A percentile compares a stretch with the other conserved stretches of the same genome.
These are phyloP conservation scores for Nakazawaea ernobii DNA, from an alignment of 805 yeast genomes.

Conservation along the genomic window DNA sequence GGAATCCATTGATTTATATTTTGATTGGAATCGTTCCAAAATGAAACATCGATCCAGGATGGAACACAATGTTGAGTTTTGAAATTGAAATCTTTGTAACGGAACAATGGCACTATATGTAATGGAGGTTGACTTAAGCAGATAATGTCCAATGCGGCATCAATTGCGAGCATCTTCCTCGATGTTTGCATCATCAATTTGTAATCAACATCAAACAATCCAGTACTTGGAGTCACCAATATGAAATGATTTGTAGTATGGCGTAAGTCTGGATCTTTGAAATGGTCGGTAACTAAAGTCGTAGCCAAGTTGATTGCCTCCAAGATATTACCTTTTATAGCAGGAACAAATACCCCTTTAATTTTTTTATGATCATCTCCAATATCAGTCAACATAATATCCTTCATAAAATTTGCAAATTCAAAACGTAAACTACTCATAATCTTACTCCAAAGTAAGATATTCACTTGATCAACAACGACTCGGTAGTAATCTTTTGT, in stretches of 20 bases:
- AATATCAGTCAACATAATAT: constrained; percentile 47
- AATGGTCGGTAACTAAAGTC: constrained; percentile 68
- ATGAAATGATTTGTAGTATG: constrained; percentile 90
- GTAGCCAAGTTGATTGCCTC: constrained; percentile 86
- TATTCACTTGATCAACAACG: constrained; percentile 91
- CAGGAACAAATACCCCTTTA: constrained; percentile 68
- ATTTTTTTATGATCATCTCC: constrained; percentile 33
- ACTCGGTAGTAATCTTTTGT: constrained; percentile 82
- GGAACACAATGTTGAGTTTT: constrained; percentile 74
- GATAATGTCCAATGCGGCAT: constrained; percentile 81
- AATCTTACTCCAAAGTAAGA: constrained; percentile 84
- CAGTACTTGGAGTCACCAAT: constrained; percentile 87
- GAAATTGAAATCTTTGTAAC: constrained; percentile 53
- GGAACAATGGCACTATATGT: constrained; percentile 84
- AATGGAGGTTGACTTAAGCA: constrained; percentile 88
- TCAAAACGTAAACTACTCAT: constrained; percentile 84
- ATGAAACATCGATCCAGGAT: constrained; percentile 92
- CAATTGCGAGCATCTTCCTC: constrained; percentile 67
- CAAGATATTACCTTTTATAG: constrained; percentile 82
- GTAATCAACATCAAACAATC: constrained; percentile 87
- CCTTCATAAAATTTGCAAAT: constrained; percentile 75
- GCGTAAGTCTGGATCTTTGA: constrained; percentile 78
- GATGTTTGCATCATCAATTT: constrained; percentile 71
- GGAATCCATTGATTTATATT: constrained; percentile 76
- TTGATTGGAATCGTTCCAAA: constrained; percentile 61